phyloP scores from a whole-genome alignment of 2,329 filamentous ascomycete genomes.

The Fusarium nodosum region DNA sequence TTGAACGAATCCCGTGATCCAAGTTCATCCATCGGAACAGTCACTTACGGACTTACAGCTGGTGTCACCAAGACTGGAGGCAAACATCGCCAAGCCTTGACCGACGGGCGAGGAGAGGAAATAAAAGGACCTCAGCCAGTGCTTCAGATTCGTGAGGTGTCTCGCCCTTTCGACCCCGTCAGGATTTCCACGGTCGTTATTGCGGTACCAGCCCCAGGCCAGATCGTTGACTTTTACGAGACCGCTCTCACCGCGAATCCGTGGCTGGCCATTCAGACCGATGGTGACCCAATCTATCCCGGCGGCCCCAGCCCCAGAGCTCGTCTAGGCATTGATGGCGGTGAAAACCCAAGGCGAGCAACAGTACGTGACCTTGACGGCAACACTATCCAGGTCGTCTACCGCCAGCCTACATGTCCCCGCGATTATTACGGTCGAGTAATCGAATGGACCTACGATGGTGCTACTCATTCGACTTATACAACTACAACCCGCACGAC shows the following conservation, averaged over 20 bases:
- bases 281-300: slow-evolving; percentile 43
- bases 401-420: slow-evolving; percentile 53
- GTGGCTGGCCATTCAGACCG: slow-evolving; percentile 58
- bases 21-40: slow-evolving; percentile 54
- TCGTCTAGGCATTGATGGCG: slow-evolving; percentile 54
- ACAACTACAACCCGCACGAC: slow-evolving; percentile 14
- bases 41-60: slow-evolving; percentile 57
- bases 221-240: slow-evolving; percentile 79
- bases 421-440: slow-evolving; percentile 60
- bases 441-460: slow-evolving; percentile 65
- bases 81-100: slow-evolving; percentile 37
- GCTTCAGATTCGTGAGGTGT: slow-evolving; percentile 62
- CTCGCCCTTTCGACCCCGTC: slow-evolving; percentile 56
- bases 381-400: slow-evolving; percentile 85
- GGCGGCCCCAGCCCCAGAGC: slow-evolving; percentile 38
- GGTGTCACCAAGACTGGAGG: slow-evolving; percentile 34
- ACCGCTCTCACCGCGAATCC: slow-evolving; percentile 74
- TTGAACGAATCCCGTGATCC: slow-evolving; percentile 46
- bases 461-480: slow-evolving; percentile 48
- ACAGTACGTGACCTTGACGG: slow-evolving; percentile 84
- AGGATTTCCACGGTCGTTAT: slow-evolving; percentile 71
- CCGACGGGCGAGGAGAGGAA: slow-evolving; percentile 44
- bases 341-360: slow-evolving; percentile 55
- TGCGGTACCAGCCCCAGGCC: slow-evolving; percentile 73
- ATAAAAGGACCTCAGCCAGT: slow-evolving; percentile 50